phyloP scores from a whole-genome alignment of 768 basidiomycete genomes.

The Lentinula lateritia region DNA sequence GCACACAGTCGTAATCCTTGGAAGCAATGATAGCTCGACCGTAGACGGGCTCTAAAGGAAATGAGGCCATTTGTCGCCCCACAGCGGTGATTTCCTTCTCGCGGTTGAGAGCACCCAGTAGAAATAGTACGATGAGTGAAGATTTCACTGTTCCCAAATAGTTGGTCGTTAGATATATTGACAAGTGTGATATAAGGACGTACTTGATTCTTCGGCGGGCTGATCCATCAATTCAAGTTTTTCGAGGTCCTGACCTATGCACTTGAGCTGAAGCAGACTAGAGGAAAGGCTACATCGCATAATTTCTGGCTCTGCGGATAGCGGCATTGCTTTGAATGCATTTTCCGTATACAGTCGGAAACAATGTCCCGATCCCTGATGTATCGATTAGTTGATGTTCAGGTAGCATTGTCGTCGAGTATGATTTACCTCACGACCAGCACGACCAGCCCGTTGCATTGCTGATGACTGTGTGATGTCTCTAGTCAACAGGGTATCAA shows the following conservation, averaged over 20 bases:
- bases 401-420: neutral
- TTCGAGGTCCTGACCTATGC: slow-evolving; percentile 75
- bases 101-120: slow-evolving; percentile 74
- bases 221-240: slow-evolving; percentile 85
- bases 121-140: slow-evolving; percentile 67
- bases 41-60: slow-evolving; percentile 86
- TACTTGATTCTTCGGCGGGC: slow-evolving; percentile 72
- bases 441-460: slow-evolving; percentile 91
- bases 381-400: neutral
- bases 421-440: slow-evolving; percentile 76
- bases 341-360: slow-evolving; percentile 91
- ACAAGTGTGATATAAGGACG: slow-evolving; percentile 20
- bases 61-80: slow-evolving; percentile 82
- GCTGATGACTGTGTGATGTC: slow-evolving; percentile 89
- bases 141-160: slow-evolving; percentile 39
- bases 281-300: slow-evolving; percentile 80
- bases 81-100: slow-evolving; percentile 60
- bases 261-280: slow-evolving; percentile 81
- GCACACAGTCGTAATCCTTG: slow-evolving; percentile 61
- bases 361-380: slow-evolving; percentile 75
- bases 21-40: slow-evolving; percentile 81
- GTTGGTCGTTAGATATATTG: neutral
- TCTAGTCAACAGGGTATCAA: slow-evolving; percentile 80
- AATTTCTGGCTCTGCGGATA: slow-evolving; percentile 83
- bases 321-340: slow-evolving; percentile 59